Base-by-base conservation (phyloP, 129 eudicot species). In the Lonicera japonica region DNA sequence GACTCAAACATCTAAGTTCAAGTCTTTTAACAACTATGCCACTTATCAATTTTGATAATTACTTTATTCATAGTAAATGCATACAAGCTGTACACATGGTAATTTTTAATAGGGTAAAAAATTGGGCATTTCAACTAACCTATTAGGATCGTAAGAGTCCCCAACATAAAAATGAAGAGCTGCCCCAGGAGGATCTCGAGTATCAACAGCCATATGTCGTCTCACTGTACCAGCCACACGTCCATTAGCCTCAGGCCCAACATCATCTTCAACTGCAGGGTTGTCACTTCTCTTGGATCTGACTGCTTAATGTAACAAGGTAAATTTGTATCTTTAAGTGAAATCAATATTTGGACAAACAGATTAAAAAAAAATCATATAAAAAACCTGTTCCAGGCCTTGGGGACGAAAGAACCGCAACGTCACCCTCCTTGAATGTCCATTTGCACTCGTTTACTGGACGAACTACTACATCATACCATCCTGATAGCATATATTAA, bases 221-320 rank as follows among this genome's bases (percentile, higher is more conserved):
- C 98, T 92, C 17, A 92, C 90, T 12, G 98, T 92, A 25, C 98
- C 98, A 54, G 94, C 86, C 21, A 83, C 90, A 72, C 95, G 96
- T 24, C 95, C 96, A 74, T 58, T 79, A 56, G 76, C 75, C 71
- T 92, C 96, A 57, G 86, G 60, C 43, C 85, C 92, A 14, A 75
- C 77, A 61, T 73, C 72, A 55, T 87, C 96, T 17, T 73, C 77
- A 57, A 11, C 64, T n/a, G 82, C 63, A 25, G 82, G 59, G 34
- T 57, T 73, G 62, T 67, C 71, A 66, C 23, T 80, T 79, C 86
- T 82, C 82, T 76, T 82, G 58, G 69, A 68, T 75, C 86, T 75
- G 23, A 67, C 98, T 91, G 91, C 69, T 77, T 56, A 29, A 29
- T 20, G 16, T 36, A 43, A 51, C 18, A 38, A 21, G 47, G 25